Base-by-base conservation (phyloP, 1,284 basidiomycete genomes). In the Cutaneotrichosporon sp. region DNA sequence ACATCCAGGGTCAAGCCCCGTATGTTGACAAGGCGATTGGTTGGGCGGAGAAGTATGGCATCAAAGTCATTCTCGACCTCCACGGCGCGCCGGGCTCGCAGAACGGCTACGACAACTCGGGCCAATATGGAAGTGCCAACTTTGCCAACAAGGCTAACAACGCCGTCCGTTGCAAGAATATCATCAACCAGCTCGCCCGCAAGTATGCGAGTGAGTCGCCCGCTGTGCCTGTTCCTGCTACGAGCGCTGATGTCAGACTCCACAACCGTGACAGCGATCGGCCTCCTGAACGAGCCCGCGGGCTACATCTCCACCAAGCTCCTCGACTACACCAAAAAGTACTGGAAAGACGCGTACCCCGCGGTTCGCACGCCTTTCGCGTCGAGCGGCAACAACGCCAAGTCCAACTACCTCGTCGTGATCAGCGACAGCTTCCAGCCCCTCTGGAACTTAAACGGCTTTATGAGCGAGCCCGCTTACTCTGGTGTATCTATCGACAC, bases 391-490 rank as follows among this genome's bases (percentile, higher is more conserved):
- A 60, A 58, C 14, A 54, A 39, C 24, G 33, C 42, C 35, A 61
- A 71, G 53, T 67, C 67, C 14, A 65, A 66, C 39, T 54, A 67
- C 17, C 64, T 60, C 22, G 80, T 85, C 17, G 77, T 90, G 52
- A 81, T 94, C 48, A 84, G 88, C 65, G 93, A 96, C 67, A 90
- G 87, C 2, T 90, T 96, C 81, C 84, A 90, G 70, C 77, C 82
- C 29, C 75, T 90, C 29, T 81, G 78, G 53, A 86, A 81, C 63
- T 94, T 88, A 87, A 73, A 78, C 46, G 82, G 83, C 38, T 87
- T 85, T 67, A 79, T 87, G 79, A 60, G 76, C n/a, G 61, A 77
- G 24, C 71, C 78, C 79, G 55, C 64, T n/a, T 79, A 71, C 63
- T 63, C 76, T 48, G 83, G 82, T 31, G 90, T 93, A 24, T 81